A percentile compares a stretch with the other conserved stretches of the same genome.
Conservation (phyloP, 1,284 basidiomycete genomes). For the Cryptococcus hybrid region DNA sequence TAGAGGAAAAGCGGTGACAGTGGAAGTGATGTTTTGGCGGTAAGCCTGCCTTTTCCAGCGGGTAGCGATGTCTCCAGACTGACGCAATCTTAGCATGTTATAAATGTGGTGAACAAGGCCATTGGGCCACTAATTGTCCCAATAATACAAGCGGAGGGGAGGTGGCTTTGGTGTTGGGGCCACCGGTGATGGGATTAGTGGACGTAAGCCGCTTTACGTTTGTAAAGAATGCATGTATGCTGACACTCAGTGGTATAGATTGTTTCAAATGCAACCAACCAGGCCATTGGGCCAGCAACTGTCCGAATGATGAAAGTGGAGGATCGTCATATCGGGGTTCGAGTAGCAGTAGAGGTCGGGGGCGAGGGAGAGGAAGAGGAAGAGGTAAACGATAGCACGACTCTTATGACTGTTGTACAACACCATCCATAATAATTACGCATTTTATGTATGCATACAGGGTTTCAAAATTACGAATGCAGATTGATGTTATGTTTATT, state of each 20-base stretch:
- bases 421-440: not conserved
- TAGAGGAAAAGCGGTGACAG: too few relatives aligned
- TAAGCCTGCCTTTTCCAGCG: too few relatives aligned
- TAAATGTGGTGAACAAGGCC: constrained; percentile 48
- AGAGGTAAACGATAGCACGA: not conserved
- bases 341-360: not conserved
- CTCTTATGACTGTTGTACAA: not conserved
- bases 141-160: constrained; percentile 4
- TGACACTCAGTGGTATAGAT: not conserved
- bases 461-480: not conserved
- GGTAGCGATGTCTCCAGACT: too few relatives aligned
- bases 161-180: not conserved
- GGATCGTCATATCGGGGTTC: not conserved
- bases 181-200: constrained; percentile 3
- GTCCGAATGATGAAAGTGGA: constrained; percentile 19
- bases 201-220: constrained; percentile 1
- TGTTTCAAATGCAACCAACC: constrained; percentile 41
- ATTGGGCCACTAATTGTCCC: constrained; percentile 47
- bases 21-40: too few relatives aligned
- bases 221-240: not conserved
- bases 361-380: constrained; percentile 2
- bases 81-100: constrained; percentile 3
- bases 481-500: not conserved
- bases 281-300: constrained; percentile 49
- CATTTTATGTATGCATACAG: not conserved